Evolutionary conservation across 495 filamentous ascomycete species (phyloP).

Genomic region (Aspergillus sparsus): DNA sequence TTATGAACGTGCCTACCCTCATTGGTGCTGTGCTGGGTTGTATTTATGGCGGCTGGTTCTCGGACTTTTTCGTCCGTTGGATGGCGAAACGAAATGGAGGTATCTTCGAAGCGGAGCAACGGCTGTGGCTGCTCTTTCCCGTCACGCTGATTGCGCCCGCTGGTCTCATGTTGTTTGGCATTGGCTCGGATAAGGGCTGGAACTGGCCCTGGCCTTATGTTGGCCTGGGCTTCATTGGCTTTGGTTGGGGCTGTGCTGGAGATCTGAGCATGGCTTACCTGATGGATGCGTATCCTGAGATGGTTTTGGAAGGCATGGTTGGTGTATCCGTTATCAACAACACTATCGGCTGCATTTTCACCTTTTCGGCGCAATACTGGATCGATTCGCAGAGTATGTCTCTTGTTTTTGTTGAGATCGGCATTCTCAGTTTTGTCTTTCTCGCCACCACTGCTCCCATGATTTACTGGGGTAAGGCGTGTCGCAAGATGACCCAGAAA

Average conservation of each 20-base stretch:
- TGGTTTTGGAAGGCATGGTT: slow-evolving; percentile 40
- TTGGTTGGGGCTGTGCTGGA: slow-evolving; percentile 39
- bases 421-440: slow-evolving; percentile 21
- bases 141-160: slow-evolving; percentile 32
- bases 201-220: slow-evolving; percentile 31
- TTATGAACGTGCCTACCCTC: slow-evolving; percentile 39
- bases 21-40: slow-evolving; percentile 38
- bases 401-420: slow-evolving; percentile 34
- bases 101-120: slow-evolving; percentile 36
- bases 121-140: slow-evolving; percentile 39
- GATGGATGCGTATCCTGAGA: slow-evolving; percentile 37
- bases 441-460: slow-evolving; percentile 25
- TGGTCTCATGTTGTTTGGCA: slow-evolving; percentile 38
- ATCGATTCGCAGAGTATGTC: slow-evolving; percentile 23
- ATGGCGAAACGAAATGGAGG: slow-evolving; percentile 33
- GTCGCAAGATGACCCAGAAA: neutral
- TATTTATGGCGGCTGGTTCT: slow-evolving; percentile 39
- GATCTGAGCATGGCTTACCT: slow-evolving; percentile 37
- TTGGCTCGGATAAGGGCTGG: slow-evolving; percentile 32
- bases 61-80: slow-evolving; percentile 37
- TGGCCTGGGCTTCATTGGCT: slow-evolving; percentile 36
- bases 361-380: slow-evolving; percentile 30
- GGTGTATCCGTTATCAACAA: slow-evolving; percentile 41
- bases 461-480: slow-evolving; percentile 27
- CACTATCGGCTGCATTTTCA: slow-evolving; percentile 38